A percentile compares a stretch with the other conserved stretches of the same genome.
phyloP scores from a whole-genome alignment of 495 filamentous ascomycete genomes.

The Jackrogersella minutella region DNA sequence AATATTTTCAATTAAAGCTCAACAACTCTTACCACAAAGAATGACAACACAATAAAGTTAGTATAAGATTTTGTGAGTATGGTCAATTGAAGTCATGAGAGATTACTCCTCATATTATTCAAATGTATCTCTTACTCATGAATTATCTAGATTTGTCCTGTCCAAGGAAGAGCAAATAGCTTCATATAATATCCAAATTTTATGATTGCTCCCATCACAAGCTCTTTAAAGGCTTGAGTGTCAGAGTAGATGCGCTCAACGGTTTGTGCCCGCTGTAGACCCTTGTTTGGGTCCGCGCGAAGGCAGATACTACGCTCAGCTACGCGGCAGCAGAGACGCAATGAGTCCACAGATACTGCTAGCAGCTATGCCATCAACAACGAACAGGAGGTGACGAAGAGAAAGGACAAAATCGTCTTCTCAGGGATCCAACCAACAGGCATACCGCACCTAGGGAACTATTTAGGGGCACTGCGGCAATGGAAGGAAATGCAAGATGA shows the following conservation, averaged over 20 bases:
- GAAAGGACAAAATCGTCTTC: slow-evolving; percentile 66
- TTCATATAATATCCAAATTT: not conserved
- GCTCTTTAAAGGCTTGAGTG: not conserved
- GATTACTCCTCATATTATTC: not conserved
- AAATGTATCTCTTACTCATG: not conserved
- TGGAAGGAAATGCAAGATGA: slow-evolving; percentile 83
- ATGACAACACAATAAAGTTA: not conserved
- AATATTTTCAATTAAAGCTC: slow-evolving; percentile 35
- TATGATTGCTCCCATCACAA: not conserved
- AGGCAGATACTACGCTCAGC: slow-evolving; percentile 11
- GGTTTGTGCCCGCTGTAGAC: slow-evolving; percentile 39
- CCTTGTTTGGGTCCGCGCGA: slow-evolving; percentile 25
- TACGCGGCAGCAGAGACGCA: slow-evolving; percentile 20
- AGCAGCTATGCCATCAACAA: not conserved
- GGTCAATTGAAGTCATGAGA: not conserved
- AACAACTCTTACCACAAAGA: not conserved
- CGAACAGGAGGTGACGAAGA: not conserved
- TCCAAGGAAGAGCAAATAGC: not conserved
- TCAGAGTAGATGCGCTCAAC: slow-evolving; percentile 37
- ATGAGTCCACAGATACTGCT: slow-evolving; percentile 16
- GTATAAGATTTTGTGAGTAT: not conserved
- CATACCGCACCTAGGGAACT: slow-evolving; percentile 95
- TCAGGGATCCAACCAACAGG: slow-evolving; percentile 98
- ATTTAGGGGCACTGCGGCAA: slow-evolving; percentile 86
- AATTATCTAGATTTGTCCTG: not conserved